Percentiles rank a stretch among this genome's conserved stretches.
Conservation (phyloP, 257 asterid species). For the Ophiorrhiza pumila region DNA sequence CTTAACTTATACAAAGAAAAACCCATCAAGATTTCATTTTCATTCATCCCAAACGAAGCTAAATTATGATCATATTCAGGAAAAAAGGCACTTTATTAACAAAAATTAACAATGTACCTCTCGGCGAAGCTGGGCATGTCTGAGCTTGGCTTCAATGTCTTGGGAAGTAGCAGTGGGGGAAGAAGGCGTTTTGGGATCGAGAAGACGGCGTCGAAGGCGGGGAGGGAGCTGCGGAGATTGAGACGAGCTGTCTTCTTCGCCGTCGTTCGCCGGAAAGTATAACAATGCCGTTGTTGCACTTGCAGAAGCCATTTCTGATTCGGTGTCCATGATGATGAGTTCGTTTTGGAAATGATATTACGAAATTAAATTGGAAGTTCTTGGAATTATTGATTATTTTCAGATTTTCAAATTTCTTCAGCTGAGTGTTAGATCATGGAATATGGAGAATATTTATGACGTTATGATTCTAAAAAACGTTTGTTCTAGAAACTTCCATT, state of each 20-base stretch:
- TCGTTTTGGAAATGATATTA: neutral
- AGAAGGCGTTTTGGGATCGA: constrained; percentile 66
- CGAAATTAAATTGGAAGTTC: too few species aligned
- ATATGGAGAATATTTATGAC: too few species aligned
- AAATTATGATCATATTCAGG: neutral
- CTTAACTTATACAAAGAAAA: neutral
- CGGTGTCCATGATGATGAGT: constrained; percentile 3
- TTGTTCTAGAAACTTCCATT: too few species aligned
- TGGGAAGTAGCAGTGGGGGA: constrained; percentile 48
- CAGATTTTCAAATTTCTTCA: too few species aligned
- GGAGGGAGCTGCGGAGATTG: constrained; percentile 67
- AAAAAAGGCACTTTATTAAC: neutral
- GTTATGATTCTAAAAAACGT: too few species aligned
- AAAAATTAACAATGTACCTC: constrained; percentile 39
- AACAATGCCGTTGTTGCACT: constrained; percentile 47
- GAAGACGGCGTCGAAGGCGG: constrained; percentile 68
- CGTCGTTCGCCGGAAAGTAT: constrained; percentile 74
- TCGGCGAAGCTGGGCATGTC: constrained; percentile 78
- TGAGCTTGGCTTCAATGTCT: constrained; percentile 80
- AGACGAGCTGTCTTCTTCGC: constrained; percentile 27
- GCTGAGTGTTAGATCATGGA: too few species aligned
- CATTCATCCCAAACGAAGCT: neutral
- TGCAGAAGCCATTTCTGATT: constrained; percentile 9
- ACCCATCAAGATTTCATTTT: neutral
- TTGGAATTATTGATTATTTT: too few species aligned